Base-by-base conservation (phyloP, 352 stramenopile genomes). In the Peronospora destructor region DNA sequence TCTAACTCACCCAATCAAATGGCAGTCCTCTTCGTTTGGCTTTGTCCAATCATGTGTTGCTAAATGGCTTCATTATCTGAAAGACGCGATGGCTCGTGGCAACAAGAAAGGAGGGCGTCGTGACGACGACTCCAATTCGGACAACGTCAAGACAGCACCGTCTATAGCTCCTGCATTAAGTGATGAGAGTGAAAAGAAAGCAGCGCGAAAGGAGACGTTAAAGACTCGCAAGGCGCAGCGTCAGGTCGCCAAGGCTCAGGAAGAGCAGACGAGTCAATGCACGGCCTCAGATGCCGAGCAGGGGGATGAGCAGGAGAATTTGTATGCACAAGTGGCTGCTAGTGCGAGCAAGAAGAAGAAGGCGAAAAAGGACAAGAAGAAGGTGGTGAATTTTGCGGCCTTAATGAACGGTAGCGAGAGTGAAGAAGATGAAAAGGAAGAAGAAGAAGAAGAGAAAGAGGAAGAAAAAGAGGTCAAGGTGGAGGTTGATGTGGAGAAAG, bases 81-180 rank as follows among this genome's bases (percentile, higher is more conserved):
- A 26, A 26, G 4, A 6, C 23, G 23, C 23, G 23, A 90, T 90
- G 79, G 73, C 79, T 65, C 74, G 74, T 12, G 61, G 62, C 19
- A 90, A 90, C 74, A 90, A 90, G 64, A 89, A 90, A 67, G 76
- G 77, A 59, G 65, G 65, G 16, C 75, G 78, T 17, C 73, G 71
- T 39, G 78, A 74, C 40, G 76, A 80, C 59, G 78, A 89, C 55
- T 87, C 76, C 49, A 78, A 75, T 39, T 78, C 84, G n/a, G 81
- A 92, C 34, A 69, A 84, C 21, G 66, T 55, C 17, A 58, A 56
- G 17, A 7, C 61, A 37, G 50, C 62, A 33, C 48, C 55, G 9
- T 55, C 61, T 2, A 66, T 63, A 44, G 56, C 52, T 19, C 55
- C 52, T 14, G 49, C 43, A 12, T 65, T 43, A 9, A 54, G 62